Percentiles rank a stretch among this genome's conserved stretches.
phyloP scores from a whole-genome alignment of 2,329 filamentous ascomycete genomes.

The Mariannaea elegans region DNA sequence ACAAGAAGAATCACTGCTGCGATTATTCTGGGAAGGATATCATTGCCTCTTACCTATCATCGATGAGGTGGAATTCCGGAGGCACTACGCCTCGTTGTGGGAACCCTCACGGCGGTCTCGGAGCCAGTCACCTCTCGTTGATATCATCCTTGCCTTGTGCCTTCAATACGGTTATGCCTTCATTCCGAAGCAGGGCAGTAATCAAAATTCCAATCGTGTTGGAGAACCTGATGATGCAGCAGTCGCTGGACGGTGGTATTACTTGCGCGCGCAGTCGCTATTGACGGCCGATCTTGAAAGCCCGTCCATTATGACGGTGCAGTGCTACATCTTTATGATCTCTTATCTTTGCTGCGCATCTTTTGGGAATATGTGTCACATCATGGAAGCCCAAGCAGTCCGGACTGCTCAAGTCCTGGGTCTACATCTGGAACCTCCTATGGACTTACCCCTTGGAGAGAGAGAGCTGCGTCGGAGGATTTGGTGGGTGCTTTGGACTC shows the following conservation, averaged over 20 bases:
- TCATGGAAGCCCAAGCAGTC: conserved; percentile 49
- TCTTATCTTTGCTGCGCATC: conserved; percentile 58
- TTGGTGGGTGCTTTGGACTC: conserved; percentile 61
- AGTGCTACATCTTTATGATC: conserved; percentile 55
- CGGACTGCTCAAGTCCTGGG: conserved; percentile 58
- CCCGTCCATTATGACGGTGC: conserved; percentile 57
- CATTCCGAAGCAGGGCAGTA: conserved; percentile 19
- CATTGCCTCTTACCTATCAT: conserved; percentile 52
- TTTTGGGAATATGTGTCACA: conserved; percentile 58
- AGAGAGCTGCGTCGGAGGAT: conserved; percentile 57
- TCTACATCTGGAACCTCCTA: conserved; percentile 56
- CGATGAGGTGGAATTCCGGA: conserved; percentile 54
- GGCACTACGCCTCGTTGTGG: conserved; percentile 55
- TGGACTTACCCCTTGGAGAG: conserved; percentile 42
- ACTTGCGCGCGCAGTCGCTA: conserved; percentile 55
- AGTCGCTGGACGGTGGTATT: conserved; percentile 56
- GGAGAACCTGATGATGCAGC: conserved; percentile 45
- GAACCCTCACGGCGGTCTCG: conserved; percentile 38
- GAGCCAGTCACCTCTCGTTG: conserved; percentile 58
- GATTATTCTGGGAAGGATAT: conserved; percentile 57
- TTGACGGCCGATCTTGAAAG: conserved; percentile 56
- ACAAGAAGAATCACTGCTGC: conserved; percentile 58
- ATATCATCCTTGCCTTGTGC: conserved; percentile 61
- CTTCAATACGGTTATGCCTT: conserved; percentile 55
- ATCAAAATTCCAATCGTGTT: not conserved